These are phyloP conservation scores for Rhodotorula sp. DNA, from an alignment of 1,284 basidiomycete species.

Conservation along the genomic window DNA sequence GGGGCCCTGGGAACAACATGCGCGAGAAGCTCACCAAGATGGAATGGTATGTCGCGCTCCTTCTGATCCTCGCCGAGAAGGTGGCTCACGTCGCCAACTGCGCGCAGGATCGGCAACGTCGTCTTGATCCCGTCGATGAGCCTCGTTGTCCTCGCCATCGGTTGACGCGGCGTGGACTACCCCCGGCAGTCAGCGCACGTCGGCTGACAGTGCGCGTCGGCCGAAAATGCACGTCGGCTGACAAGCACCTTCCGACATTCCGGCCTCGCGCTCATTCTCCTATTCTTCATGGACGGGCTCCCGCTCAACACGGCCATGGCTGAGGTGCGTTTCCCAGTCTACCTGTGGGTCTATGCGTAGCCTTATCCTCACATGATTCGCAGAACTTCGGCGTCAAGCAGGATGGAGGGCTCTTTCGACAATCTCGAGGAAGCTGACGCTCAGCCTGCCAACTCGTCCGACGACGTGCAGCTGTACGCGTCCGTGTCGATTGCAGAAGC, in stretches of 20 bases:
- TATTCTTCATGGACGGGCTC: conserved; percentile 19
- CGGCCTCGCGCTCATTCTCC: conserved; percentile 13
- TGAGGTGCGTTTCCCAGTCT: background rate
- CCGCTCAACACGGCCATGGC: conserved; percentile 3
- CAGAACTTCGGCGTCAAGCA: conserved; percentile 13
- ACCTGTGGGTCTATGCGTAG: background rate
- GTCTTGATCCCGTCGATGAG: conserved; percentile 46
- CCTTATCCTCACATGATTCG: background rate
- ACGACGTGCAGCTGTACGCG: background rate
- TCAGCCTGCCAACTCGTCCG: background rate
- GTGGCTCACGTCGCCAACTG: background rate
- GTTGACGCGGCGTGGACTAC: conserved; percentile 47
- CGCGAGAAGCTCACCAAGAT: conserved; percentile 47
- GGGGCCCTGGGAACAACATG: conserved; percentile 45
- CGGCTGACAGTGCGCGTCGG: no score
- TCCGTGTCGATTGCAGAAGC: background rate
- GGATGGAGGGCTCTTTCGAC: conserved; percentile 3
- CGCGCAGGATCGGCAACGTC: conserved; percentile 38
- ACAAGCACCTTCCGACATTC: background rate
- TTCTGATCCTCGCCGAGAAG: background rate
- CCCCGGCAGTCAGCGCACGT: conserved; percentile 47
- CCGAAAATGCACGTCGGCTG: no score
- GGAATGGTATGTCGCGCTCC: conserved; percentile 44
- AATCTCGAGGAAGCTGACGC: background rate
- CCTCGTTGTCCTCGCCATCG: conserved; percentile 46